Conservation (phyloP, 441 rosid species). For the Corymbia citriodora region DNA sequence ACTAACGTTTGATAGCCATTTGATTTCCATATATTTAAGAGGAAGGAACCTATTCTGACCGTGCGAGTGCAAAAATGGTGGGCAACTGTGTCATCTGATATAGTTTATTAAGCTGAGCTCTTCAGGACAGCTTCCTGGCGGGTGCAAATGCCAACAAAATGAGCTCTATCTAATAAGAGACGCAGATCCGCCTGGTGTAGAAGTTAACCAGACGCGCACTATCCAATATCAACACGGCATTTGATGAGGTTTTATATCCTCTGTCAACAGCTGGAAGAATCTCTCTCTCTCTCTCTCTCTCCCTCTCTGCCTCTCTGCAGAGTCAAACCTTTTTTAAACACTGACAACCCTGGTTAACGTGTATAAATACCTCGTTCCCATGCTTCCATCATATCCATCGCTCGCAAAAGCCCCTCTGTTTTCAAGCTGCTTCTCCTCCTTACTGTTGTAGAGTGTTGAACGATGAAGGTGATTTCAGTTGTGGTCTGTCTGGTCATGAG, state of each 20-base stretch:
- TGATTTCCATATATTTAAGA: too few species aligned
- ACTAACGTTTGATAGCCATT: too few species aligned
- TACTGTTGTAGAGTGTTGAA: neutral
- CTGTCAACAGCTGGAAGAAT: neutral
- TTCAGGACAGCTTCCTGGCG: neutral
- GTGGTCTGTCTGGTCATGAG: neutral
- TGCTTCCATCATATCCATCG: neutral
- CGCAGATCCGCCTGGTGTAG: neutral
- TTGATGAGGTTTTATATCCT: neutral
- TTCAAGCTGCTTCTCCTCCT: neutral
- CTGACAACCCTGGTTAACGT: neutral
- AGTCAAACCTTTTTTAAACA: neutral
- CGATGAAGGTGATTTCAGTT: neutral
- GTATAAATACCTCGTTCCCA: neutral
- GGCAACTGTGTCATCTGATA: too few species aligned
- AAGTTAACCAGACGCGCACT: neutral
- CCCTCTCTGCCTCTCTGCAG: neutral
- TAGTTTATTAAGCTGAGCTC: neutral
- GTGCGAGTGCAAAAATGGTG: too few species aligned
- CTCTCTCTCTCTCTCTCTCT: neutral
- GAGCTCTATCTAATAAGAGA: neutral
- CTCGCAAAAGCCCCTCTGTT: neutral
- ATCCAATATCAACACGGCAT: neutral
- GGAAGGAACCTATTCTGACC: too few species aligned
- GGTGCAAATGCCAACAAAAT: neutral